Evolutionary conservation across 495 filamentous ascomycete species (phyloP).

Genomic region (Neurospora sp.): DNA sequence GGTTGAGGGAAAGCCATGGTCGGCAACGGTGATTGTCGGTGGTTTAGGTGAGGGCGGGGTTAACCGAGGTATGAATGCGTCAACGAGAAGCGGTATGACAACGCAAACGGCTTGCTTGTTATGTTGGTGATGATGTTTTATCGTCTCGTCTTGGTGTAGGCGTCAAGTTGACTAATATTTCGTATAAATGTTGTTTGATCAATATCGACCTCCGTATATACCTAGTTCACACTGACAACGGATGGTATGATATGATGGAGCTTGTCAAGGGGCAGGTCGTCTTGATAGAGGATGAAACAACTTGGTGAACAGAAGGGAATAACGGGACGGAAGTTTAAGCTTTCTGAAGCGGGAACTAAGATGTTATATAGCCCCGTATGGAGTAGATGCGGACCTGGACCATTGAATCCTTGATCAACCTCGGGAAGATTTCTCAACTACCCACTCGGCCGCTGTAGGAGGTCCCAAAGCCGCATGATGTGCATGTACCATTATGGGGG

Average conservation of each 20-base stretch:
- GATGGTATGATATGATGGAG: background rate
- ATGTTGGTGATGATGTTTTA: background rate
- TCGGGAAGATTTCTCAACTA: background rate
- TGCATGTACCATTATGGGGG: conserved; percentile 7
- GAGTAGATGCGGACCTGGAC: background rate
- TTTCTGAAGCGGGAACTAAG: background rate
- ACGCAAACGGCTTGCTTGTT: background rate
- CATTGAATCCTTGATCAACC: background rate
- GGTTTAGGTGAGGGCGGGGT: background rate
- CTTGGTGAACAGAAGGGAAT: background rate
- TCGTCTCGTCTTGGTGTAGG: background rate
- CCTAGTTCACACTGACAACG: background rate
- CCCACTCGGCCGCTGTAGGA: background rate
- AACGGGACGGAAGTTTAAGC: background rate
- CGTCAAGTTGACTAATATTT: background rate
- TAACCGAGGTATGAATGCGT: background rate
- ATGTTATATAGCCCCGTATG: background rate
- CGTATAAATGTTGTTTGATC: background rate
- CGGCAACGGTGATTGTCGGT: background rate
- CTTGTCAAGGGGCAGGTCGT: background rate
- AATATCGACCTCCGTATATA: background rate
- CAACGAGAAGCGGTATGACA: background rate
- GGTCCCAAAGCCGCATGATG: conserved; percentile 11
- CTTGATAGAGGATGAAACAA: background rate
- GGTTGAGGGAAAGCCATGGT: conserved; percentile 17